Conservation (phyloP, 192 early-diverging fungal species). For the Radiomyces spectabilis region DNA sequence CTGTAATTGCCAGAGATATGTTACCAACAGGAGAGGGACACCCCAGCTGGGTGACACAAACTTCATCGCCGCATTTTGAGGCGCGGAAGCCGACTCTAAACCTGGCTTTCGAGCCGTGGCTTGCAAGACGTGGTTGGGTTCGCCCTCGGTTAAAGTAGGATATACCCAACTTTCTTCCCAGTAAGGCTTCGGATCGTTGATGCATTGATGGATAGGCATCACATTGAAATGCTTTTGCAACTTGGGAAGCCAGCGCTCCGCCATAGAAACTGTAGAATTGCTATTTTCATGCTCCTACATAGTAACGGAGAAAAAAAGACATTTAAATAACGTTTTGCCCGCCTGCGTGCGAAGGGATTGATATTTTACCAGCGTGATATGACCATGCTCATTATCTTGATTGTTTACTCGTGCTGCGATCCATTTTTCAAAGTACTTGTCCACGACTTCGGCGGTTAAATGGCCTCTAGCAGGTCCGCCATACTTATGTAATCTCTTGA, state of each 20-base stretch:
- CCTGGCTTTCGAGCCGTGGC: too few species aligned
- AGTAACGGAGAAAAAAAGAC: not conserved
- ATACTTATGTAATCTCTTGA: too few species aligned
- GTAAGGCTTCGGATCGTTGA: slow-evolving; percentile 29
- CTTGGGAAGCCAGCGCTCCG: slow-evolving; percentile 31
- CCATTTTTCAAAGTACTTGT: slow-evolving; percentile 11
- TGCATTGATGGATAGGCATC: slow-evolving; percentile 27
- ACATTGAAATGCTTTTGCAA: slow-evolving; percentile 28
- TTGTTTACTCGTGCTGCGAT: slow-evolving; percentile 1
- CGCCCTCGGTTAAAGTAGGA: not conserved
- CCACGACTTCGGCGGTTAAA: slow-evolving; percentile 9
- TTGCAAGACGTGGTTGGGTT: too few species aligned
- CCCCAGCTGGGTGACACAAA: too few species aligned
- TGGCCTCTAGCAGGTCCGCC: slow-evolving; percentile 12
- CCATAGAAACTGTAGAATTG: slow-evolving; percentile 25
- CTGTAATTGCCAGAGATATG: too few species aligned
- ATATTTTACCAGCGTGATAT: slow-evolving; percentile 27
- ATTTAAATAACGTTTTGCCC: too few species aligned
- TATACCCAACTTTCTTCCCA: slow-evolving; percentile 22
- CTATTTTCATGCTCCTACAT: slow-evolving; percentile 32
- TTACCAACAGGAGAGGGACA: too few species aligned
- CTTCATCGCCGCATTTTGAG: too few species aligned
- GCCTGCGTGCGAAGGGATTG: too few species aligned
- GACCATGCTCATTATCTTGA: slow-evolving; percentile 19
- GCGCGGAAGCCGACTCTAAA: too few species aligned